phyloP scores from a whole-genome alignment of 176 grass and related monocot genomes.

The Carex scoparia region DNA sequence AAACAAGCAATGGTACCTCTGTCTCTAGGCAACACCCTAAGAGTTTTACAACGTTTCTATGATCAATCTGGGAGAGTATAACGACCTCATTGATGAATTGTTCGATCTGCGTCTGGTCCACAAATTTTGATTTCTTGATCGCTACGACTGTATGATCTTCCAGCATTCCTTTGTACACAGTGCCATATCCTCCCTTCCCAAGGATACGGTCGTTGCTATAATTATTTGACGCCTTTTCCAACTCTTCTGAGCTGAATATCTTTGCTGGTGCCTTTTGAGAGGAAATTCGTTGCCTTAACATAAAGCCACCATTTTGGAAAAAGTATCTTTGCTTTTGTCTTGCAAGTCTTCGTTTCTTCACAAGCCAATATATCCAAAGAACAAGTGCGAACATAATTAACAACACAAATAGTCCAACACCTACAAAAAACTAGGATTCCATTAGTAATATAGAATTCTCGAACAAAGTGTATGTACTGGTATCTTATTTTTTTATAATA shows the following conservation, averaged over 20 bases:
- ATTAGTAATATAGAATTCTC: neutral
- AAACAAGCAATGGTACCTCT: conserved; percentile 52
- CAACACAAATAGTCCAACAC: conserved; percentile 28
- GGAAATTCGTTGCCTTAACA: conserved; percentile 42
- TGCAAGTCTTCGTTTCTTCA: conserved; percentile 28
- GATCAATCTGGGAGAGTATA: conserved; percentile 47
- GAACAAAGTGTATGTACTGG: neutral
- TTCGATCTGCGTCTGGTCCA: conserved; percentile 49
- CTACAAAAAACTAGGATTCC: conserved; percentile 11
- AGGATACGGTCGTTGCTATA: conserved; percentile 36
- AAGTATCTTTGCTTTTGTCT: conserved; percentile 41
- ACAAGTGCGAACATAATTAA: conserved; percentile 27
- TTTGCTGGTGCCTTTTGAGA: conserved; percentile 28
- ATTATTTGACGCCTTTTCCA: conserved; percentile 43
- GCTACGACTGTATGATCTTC: conserved; percentile 32
- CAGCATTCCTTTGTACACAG: conserved; percentile 47
- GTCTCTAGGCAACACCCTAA: conserved; percentile 60
- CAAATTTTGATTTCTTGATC: conserved; percentile 44
- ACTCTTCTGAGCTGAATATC: conserved; percentile 46
- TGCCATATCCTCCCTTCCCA: conserved; percentile 58
- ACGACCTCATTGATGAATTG: conserved; percentile 57
- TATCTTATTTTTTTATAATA: neutral
- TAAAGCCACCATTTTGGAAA: conserved; percentile 44
- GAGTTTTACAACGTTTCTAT: conserved; percentile 54
- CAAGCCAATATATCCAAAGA: conserved; percentile 35